Evolutionary conservation across 768 basidiomycete species (phyloP), one percentile per base, ranked within the genome.

Genomic region (Exsudoporus frostii): DNA sequence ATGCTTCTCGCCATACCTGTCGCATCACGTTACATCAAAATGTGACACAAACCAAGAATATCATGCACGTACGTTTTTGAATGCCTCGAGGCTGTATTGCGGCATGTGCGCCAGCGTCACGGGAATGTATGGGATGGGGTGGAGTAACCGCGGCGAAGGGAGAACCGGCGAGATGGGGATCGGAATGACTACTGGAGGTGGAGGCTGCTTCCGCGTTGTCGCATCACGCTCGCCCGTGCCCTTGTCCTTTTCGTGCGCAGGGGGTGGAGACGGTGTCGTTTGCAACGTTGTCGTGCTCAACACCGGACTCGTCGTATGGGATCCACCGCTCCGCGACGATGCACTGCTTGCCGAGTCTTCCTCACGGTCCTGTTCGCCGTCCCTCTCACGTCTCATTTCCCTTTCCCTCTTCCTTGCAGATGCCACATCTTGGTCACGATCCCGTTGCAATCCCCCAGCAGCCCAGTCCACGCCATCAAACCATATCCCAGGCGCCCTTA

Each of bases 241-340:
- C 41, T 70, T 68, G 13, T 70, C 70, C 54, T 72, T 73, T 50
- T 69, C 68, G 15, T 63, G 65, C 2, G 68, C 60, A 25, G 87
- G 87, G 0, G 86, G 84, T 0, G 88, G 88, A 2, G 84, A 86
- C 0, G 88, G 88, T 7, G 88, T 89, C n/a, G 88, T 90, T 56
- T 85, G 84, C 29, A 90, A 63, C 7, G 88, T 90, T 8, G 84
- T 80, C 1, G 86, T 85, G 13, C 86, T 88, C 25, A 89, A 64
- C 4, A 88, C 86, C 0, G 88, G 88, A 57, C 86, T 88, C 19
- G 88, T 88, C 55, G 66, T 74, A 20, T 84, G 83, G 5, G 83
- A 85, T 8, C 73, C 76, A 45, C 76, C 76, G 40, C 76, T 78
- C 45, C 74, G 74, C n/a, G 76, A 75, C 22, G 78, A 76, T 15